Percentiles rank a stretch among this genome's conserved stretches.
phyloP scores from a whole-genome alignment of 2,329 filamentous ascomycete species.

The Xylariomycetidae sp. region DNA sequence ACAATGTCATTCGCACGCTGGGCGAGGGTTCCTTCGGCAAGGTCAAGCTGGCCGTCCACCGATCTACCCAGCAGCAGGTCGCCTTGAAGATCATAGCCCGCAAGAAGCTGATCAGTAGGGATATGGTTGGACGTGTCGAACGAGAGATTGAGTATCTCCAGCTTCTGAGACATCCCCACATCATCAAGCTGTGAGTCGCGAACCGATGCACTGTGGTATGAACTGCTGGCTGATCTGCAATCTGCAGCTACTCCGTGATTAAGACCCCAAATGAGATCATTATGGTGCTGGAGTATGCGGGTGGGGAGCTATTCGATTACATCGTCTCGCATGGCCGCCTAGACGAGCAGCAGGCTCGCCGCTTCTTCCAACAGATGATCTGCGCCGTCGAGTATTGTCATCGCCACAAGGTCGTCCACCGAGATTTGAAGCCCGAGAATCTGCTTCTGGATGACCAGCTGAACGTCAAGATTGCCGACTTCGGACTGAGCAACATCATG shows the following conservation, averaged over 20 bases:
- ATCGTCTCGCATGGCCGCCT: slow-evolving; percentile 92
- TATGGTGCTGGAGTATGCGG: slow-evolving; percentile 98
- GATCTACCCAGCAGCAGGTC: slow-evolving; percentile 88
- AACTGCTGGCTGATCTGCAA: slow-evolving; percentile 19
- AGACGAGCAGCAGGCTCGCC: slow-evolving; percentile 84
- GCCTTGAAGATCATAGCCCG: slow-evolving; percentile 96
- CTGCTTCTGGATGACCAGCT: slow-evolving; percentile 88
- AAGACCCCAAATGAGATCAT: slow-evolving; percentile 92
- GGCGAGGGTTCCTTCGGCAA: slow-evolving; percentile 98
- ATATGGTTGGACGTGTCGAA: slow-evolving; percentile 97
- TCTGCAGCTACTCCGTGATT: slow-evolving; percentile 81
- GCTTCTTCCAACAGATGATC: slow-evolving; percentile 98
- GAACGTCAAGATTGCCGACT: slow-evolving; percentile 99
- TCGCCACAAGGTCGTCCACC: slow-evolving; percentile 96
- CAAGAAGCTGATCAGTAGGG: slow-evolving; percentile 90
- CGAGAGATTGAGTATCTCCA: slow-evolving; percentile 98
- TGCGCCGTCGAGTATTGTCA: slow-evolving; percentile 99
- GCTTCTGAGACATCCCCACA: slow-evolving; percentile 90
- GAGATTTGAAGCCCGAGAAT: slow-evolving; percentile 96
- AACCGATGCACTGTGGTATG: too few species aligned
- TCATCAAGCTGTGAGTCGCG: slow-evolving; percentile 85
- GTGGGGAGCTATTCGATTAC: slow-evolving; percentile 95
- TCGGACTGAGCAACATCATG: slow-evolving; percentile 99
- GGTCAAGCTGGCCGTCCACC: slow-evolving; percentile 92
- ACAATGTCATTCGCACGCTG: slow-evolving; percentile 82